These are phyloP conservation scores for Triadica sebifera DNA, from an alignment of 345 rosid genomes.

Conservation along the genomic window DNA sequence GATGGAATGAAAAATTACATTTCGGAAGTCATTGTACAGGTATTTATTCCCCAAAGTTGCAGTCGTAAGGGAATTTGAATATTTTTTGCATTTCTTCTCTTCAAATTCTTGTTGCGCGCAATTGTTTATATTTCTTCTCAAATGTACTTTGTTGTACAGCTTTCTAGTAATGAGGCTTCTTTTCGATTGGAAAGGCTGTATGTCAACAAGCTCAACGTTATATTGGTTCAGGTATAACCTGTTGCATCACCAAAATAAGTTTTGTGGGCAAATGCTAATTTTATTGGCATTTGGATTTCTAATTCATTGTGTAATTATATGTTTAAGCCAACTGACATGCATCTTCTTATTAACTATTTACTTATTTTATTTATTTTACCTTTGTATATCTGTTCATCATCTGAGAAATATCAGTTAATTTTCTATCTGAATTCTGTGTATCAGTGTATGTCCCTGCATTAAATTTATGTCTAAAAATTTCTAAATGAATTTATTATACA, in stretches of 20 bases:
- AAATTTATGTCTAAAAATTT: not conserved
- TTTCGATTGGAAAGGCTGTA: conserved; percentile 84
- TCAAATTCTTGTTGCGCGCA: not conserved
- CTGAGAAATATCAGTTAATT: not conserved
- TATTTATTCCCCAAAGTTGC: conserved; percentile 15
- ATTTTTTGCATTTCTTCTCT: not conserved
- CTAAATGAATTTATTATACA: not conserved
- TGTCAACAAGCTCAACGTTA: conserved; percentile 91
- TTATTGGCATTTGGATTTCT: not conserved
- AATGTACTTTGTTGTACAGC: conserved; percentile 41
- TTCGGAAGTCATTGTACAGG: conserved; percentile 99
- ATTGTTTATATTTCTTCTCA: conserved; percentile 2
- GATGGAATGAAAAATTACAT: conserved; percentile 99
- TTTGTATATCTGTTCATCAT: not conserved
- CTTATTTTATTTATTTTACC: not conserved
- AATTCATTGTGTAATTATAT: not conserved
- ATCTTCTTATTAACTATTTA: not conserved
- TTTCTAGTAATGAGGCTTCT: conserved; percentile 85
- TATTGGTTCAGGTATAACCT: conserved; percentile 80
- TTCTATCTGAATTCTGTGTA: not conserved
- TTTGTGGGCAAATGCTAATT: not conserved
- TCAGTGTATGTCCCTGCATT: not conserved
- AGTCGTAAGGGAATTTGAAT: not conserved
- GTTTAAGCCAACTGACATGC: not conserved
- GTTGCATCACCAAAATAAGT: not conserved